phyloP scores from a whole-genome alignment of 1,139 yeast genomes.

The Debaryomycetaceae sp. region DNA sequence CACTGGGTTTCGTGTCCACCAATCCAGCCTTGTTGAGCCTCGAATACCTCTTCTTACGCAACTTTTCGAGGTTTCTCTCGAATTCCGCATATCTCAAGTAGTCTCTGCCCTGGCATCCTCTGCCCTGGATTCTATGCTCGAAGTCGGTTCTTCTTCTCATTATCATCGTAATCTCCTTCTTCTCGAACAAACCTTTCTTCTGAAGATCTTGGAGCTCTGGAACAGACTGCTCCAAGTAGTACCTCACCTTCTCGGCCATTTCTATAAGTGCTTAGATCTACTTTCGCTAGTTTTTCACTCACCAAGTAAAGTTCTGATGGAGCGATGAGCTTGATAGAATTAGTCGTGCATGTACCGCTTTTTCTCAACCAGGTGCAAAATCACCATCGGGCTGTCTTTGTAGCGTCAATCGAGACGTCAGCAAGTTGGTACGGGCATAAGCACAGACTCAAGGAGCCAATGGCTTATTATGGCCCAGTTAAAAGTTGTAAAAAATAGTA shows the following conservation, averaged over 20 bases:
- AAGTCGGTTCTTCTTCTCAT: conserved; percentile 95
- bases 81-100: conserved; percentile 77
- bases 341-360: not conserved
- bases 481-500: too few relatives aligned
- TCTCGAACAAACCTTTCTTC: conserved; percentile 73
- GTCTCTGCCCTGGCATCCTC: conserved; percentile 79
- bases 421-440: too few relatives aligned
- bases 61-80: conserved; percentile 74
- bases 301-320: not conserved
- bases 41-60: conserved; percentile 67
- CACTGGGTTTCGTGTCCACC: conserved; percentile 51
- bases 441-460: too few relatives aligned
- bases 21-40: conserved; percentile 56
- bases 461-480: too few relatives aligned
- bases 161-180: conserved; percentile 76
- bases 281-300: not conserved
- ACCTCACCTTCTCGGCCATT: conserved; percentile 77
- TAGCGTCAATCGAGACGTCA: too few relatives aligned
- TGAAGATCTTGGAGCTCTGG: conserved; percentile 91
- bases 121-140: conserved; percentile 83
- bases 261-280: not conserved
- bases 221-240: conserved; percentile 75
- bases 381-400: too few relatives aligned
- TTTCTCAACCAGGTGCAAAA: too few relatives aligned
- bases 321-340: not conserved